Percentiles rank a stretch among this genome's conserved stretches.
These are phyloP conservation scores for Euclidium syriacum DNA, from an alignment of 345 rosid species.

Conservation along the genomic window DNA sequence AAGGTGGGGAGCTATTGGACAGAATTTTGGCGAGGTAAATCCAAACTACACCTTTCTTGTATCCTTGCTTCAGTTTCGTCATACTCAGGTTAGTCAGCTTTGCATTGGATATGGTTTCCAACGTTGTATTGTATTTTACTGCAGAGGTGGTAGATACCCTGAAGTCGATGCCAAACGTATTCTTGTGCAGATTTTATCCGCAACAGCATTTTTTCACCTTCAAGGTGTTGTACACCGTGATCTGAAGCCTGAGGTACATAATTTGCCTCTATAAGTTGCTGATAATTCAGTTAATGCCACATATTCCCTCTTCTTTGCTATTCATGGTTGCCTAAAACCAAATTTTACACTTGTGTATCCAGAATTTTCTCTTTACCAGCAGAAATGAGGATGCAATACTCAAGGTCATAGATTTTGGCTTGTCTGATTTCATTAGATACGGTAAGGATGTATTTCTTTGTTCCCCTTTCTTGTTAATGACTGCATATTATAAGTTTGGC, in stretches of 20 bases:
- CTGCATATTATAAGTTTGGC: background rate
- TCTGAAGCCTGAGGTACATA: slow-evolving; percentile 84
- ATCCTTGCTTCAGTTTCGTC: background rate
- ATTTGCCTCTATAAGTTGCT: background rate
- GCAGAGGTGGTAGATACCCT: slow-evolving; percentile 89
- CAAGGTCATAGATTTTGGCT: slow-evolving; percentile 95
- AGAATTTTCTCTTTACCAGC: slow-evolving; percentile 90
- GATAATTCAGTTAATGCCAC: background rate
- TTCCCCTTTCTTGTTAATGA: background rate
- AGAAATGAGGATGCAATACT: slow-evolving; percentile 70
- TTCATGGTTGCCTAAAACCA: background rate
- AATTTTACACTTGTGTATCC: slow-evolving; percentile 16
- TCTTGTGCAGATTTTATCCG: slow-evolving; percentile 69
- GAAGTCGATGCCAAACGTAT: slow-evolving; percentile 87
- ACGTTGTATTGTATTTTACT: slow-evolving; percentile 16
- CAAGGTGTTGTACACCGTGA: slow-evolving; percentile 99
- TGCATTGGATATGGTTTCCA: background rate
- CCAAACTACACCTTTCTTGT: slow-evolving; percentile 3
- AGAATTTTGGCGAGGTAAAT: slow-evolving; percentile 81
- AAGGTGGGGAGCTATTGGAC: slow-evolving; percentile 94
- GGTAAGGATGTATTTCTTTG: slow-evolving; percentile 47
- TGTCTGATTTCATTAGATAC: slow-evolving; percentile 72
- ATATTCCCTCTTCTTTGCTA: background rate
- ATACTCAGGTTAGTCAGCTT: background rate
- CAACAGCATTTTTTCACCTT: slow-evolving; percentile 88